A percentile compares a stretch with the other conserved stretches of the same genome.
Evolutionary conservation across 139 green algal species (phyloP).

Genomic region (Micractinium conductrix): DNA sequence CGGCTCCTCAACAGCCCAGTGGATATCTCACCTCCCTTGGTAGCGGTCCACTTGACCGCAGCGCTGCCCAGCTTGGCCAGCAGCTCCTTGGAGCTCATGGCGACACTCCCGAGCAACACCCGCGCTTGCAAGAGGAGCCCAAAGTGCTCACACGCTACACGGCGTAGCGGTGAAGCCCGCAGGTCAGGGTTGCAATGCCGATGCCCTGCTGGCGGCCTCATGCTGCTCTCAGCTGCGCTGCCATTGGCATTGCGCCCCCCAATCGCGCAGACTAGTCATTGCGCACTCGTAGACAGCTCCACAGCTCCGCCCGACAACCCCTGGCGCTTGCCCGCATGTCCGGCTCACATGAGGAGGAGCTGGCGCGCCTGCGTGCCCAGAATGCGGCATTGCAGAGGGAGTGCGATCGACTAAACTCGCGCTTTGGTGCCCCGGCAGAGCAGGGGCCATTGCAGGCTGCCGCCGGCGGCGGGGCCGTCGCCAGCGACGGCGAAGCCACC

Average conservation of each 20-base stretch:
- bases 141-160: no score
- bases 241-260: no score
- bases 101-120: neutral
- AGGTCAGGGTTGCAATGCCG: no score
- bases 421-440: neutral
- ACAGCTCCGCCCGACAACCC: no score
- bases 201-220: no score
- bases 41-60: slow-evolving; percentile 42
- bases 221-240: no score
- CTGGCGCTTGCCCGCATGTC: neutral
- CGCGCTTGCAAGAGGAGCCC: no score
- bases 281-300: no score
- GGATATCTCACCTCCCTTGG: no score
- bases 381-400: slow-evolving; percentile 38
- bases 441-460: neutral
- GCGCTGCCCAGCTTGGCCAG: slow-evolving; percentile 46
- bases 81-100: slow-evolving; percentile 4
- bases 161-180: no score
- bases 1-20: no score
- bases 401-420: neutral
- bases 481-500: neutral
- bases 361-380: slow-evolving; percentile 30
- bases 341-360: slow-evolving; percentile 4
- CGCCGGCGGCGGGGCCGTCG: neutral
- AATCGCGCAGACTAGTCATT: no score